Conservation (phyloP, 2,329 filamentous ascomycete genomes). For the Sarocladiaceae sp. region DNA sequence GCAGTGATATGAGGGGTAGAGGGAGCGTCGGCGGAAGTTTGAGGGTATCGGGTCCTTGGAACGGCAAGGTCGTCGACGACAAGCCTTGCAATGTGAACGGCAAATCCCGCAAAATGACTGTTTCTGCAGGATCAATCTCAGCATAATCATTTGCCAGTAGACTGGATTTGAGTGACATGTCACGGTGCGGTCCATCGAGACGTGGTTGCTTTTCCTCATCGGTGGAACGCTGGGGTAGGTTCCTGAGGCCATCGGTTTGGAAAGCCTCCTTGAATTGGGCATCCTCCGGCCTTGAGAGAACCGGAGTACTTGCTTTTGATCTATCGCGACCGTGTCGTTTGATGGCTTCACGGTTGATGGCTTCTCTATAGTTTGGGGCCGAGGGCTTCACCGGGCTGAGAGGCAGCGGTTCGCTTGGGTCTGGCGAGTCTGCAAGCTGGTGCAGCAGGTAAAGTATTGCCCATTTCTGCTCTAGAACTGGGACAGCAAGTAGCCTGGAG, state of each 20-base stretch:
- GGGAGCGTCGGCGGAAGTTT: constrained; percentile 77
- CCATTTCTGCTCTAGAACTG: constrained; percentile 94
- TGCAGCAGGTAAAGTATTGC: constrained; percentile 90
- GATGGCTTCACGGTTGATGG: constrained; percentile 30
- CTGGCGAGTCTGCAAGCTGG: constrained; percentile 68
- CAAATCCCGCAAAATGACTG: constrained; percentile 69
- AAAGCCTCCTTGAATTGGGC: constrained; percentile 50
- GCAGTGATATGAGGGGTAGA: constrained; percentile 76
- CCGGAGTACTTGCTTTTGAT: constrained; percentile 30
- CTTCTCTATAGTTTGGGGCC: constrained; percentile 32
- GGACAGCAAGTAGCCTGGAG: constrained; percentile 81
- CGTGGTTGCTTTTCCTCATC: constrained; percentile 30
- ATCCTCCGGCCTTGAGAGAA: constrained; percentile 36
- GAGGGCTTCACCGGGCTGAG: constrained; percentile 37
- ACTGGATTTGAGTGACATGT: constrained; percentile 54
- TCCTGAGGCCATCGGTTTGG: constrained; percentile 46
- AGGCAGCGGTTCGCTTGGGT: constrained; percentile 49
- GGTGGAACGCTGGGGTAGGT: constrained; percentile 35
- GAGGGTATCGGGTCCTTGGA: constrained; percentile 63
- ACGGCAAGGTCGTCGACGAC: constrained; percentile 79
- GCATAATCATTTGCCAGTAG: constrained; percentile 53
- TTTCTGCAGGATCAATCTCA: constrained; percentile 59
- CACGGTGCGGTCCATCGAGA: constrained; percentile 33
- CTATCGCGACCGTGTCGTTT: constrained; percentile 33
- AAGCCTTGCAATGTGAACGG: constrained; percentile 92